These are phyloP conservation scores for Lepidium sativum DNA, from an alignment of 345 rosid species.

Conservation along the genomic window DNA sequence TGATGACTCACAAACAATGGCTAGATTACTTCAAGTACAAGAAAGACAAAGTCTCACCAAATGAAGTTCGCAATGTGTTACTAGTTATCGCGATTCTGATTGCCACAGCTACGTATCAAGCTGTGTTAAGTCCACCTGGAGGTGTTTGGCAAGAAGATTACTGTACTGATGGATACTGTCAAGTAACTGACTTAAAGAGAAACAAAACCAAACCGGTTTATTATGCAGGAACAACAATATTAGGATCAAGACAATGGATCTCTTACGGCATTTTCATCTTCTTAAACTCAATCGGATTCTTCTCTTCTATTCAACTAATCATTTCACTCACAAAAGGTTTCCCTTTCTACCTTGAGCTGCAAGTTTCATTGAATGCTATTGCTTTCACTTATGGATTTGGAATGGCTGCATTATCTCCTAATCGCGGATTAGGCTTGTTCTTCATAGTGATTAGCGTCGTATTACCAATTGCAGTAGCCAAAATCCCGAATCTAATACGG, in stretches of 20 bases:
- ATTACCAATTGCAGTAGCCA: conserved; percentile 5
- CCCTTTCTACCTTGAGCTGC: conserved; percentile 24
- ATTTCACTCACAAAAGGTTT: conserved; percentile 18
- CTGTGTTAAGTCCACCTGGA: conserved; percentile 30
- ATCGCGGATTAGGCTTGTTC: conserved; percentile 7
- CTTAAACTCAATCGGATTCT: too few species aligned
- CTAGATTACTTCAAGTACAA: conserved; percentile 17
- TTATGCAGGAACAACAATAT: conserved; percentile 15
- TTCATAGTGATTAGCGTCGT: conserved; percentile 1
- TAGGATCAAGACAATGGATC: conserved; percentile 20
- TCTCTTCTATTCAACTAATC: too few species aligned
- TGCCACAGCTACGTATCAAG: conserved; percentile 33
- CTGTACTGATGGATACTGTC: background rate
- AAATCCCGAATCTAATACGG: conserved; percentile 1
- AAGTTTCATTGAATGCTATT: conserved; percentile 20
- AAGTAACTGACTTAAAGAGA: background rate
- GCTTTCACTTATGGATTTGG: conserved; percentile 27
- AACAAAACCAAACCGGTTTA: conserved; percentile 5
- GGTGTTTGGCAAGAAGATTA: conserved; percentile 35
- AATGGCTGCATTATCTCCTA: conserved; percentile 24
- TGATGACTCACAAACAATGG: conserved; percentile 15
- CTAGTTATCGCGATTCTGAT: conserved; percentile 27
- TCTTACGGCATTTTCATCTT: conserved; percentile 23
- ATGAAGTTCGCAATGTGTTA: conserved; percentile 18
- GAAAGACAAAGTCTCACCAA: conserved; percentile 19